phyloP scores from a whole-genome alignment of 345 rosid species.

The Lenwebbia sp. region DNA sequence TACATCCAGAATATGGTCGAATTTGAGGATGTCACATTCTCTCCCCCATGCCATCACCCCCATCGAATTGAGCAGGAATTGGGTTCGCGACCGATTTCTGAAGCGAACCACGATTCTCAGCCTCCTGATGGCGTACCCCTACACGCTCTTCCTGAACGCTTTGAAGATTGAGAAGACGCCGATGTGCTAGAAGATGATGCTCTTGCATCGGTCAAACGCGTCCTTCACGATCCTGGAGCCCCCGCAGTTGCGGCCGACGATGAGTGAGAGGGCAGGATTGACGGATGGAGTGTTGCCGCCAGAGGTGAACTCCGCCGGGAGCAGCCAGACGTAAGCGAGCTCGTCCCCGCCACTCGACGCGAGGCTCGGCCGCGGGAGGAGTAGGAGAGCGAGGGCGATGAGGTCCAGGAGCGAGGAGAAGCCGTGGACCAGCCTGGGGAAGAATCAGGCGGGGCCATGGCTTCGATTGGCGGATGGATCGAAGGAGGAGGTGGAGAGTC shows the following conservation, averaged over 20 bases:
- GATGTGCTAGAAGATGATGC: no score
- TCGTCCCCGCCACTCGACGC: slow-evolving; percentile 5
- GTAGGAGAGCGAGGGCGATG: slow-evolving; percentile 3
- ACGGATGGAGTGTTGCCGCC: slow-evolving; percentile 57
- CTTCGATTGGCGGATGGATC: background rate
- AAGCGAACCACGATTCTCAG: slow-evolving; percentile 48
- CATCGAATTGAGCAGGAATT: background rate
- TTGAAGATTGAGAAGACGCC: slow-evolving; percentile 12
- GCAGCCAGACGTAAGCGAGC: slow-evolving; percentile 65
- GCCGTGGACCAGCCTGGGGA: accelerated
- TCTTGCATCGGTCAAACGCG: slow-evolving; percentile 66
- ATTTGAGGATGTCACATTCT: no score
- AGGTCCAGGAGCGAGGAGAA: background rate
- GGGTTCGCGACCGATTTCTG: background rate
- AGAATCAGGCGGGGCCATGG: background rate
- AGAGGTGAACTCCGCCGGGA: slow-evolving; percentile 52
- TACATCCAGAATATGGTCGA: no score
- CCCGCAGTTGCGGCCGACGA: slow-evolving; percentile 41
- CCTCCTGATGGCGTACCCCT: slow-evolving; percentile 42
- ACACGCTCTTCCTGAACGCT: slow-evolving; percentile 14
- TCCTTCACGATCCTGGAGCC: slow-evolving; percentile 36
- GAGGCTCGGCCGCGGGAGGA: background rate
- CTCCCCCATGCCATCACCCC: background rate
- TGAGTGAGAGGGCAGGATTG: slow-evolving; percentile 51
- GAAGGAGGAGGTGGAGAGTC: background rate